Evolutionary conservation across 306 rosid species (phyloP).

Genomic region (Glycyrrhiza uralensis): DNA sequence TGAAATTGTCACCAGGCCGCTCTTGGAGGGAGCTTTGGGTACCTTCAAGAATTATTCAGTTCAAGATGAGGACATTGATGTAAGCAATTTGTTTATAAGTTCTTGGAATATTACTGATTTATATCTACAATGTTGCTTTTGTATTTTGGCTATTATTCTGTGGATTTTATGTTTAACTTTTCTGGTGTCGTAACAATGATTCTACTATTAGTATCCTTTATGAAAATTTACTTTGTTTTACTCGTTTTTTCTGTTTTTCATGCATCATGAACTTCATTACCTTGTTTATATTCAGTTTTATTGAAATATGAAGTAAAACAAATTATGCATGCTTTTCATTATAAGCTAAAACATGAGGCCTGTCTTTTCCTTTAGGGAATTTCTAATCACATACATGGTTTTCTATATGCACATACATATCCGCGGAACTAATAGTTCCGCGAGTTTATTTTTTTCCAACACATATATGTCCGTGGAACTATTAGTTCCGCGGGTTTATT

Average conservation of each 20-base stretch:
- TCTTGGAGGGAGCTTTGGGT: conserved; percentile 86
- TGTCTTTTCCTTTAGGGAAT: background rate
- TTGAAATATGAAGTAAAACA: background rate
- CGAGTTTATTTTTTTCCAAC: too few species aligned
- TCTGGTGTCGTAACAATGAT: background rate
- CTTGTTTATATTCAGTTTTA: background rate
- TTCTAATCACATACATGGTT: too few species aligned
- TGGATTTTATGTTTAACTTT: background rate
- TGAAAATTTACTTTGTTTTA: background rate
- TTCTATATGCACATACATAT: too few species aligned
- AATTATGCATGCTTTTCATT: background rate
- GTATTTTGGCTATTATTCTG: background rate
- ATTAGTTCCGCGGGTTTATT: too few species aligned
- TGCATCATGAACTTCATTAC: background rate
- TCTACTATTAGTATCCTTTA: conserved; percentile 2
- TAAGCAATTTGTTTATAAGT: conserved; percentile 30
- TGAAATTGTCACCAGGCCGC: conserved; percentile 77
- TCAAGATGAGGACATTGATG: conserved; percentile 85
- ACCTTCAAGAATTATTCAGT: conserved; percentile 74
- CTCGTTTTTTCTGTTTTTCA: background rate
- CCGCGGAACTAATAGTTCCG: too few species aligned
- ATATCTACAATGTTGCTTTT: background rate
- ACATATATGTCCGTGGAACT: too few species aligned
- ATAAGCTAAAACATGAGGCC: background rate
- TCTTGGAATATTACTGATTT: conserved; percentile 12